Evolutionary conservation across 345 rosid species (phyloP).

Genomic region (Melastoma malabathricum): DNA sequence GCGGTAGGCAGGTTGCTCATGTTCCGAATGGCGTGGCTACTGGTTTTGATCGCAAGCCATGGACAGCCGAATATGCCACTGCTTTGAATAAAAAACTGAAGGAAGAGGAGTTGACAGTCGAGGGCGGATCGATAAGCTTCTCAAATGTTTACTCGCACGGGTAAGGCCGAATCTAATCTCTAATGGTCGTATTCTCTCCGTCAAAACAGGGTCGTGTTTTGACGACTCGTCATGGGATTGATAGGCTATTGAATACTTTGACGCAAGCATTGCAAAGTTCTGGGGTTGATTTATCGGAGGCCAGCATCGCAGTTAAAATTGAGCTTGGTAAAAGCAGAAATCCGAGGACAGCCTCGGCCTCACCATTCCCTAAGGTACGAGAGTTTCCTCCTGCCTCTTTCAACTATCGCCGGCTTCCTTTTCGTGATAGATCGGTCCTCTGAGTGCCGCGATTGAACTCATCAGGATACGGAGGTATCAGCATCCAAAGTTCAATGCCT

Average conservation of each 20-base stretch:
- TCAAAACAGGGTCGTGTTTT: not conserved
- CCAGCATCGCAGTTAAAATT: constrained; percentile 78
- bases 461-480: constrained; percentile 22
- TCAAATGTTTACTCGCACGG: constrained; percentile 81
- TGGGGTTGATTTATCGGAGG: constrained; percentile 83
- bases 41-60: constrained; percentile 20
- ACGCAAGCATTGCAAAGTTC: constrained; percentile 70
- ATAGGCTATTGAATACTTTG: constrained; percentile 65
- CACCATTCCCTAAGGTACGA: constrained; percentile 24
- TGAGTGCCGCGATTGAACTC: not conserved
- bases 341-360: constrained; percentile 6
- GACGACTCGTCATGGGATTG: not conserved
- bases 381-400: not conserved
- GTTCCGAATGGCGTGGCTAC: constrained; percentile 22
- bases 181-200: not conserved
- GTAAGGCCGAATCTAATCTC: constrained; percentile 22
- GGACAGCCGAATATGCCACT: constrained; percentile 18
- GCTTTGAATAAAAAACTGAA: constrained; percentile 32
- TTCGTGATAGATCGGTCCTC: not conserved
- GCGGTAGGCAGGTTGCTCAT: constrained; percentile 23
- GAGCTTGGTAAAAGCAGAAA: constrained; percentile 58
- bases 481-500: constrained; percentile 17
- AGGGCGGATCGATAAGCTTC: constrained; percentile 71
- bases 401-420: not conserved
- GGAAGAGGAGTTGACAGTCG: constrained; percentile 37